Conservation (phyloP, 2,329 filamentous ascomycete species). For the Pyricularia grisea region DNA sequence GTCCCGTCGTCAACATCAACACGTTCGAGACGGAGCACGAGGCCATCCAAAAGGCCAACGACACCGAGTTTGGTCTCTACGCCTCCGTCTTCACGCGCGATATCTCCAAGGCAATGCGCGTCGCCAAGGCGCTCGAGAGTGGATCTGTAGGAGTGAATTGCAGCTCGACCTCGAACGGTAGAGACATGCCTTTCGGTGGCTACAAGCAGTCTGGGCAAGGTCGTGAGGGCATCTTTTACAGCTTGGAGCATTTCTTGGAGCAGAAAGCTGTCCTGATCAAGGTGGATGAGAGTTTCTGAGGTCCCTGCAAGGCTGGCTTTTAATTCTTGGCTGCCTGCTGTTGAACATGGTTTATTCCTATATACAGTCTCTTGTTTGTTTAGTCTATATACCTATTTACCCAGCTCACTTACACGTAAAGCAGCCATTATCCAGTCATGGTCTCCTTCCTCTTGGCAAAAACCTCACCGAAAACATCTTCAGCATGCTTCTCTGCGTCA, state of each 20-base stretch:
- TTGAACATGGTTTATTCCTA: not conserved
- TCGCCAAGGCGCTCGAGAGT: conserved; percentile 37
- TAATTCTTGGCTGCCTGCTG: not conserved
- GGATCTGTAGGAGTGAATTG: conserved; percentile 46
- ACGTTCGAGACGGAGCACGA: conserved; percentile 42
- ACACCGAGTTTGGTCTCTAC: conserved; percentile 43
- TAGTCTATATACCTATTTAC: not conserved
- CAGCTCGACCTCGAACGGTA: conserved; percentile 21
- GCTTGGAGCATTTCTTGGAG: conserved; percentile 23
- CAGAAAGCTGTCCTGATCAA: conserved; percentile 18
- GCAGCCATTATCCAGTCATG: not conserved
- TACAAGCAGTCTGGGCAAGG: conserved; percentile 27
- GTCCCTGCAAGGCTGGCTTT: not conserved
- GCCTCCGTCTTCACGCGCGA: conserved; percentile 41
- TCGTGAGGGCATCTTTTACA: conserved; percentile 22
- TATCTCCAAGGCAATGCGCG: conserved; percentile 24
- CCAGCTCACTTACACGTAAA: not conserved
- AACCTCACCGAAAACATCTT: conserved; percentile 25
- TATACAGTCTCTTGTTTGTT: not conserved
- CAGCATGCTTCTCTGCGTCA: conserved; percentile 36
- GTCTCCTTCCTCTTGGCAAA: conserved; percentile 9
- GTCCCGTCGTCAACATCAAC: conserved; percentile 40
- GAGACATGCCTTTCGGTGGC: conserved; percentile 29
- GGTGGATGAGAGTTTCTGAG: conserved; percentile 5
- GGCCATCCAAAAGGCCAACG: conserved; percentile 37